Evolutionary conservation across 345 rosid genomes (phyloP), one percentile per base, ranked within the genome.

Genomic region (Noccaea caerulescens): DNA sequence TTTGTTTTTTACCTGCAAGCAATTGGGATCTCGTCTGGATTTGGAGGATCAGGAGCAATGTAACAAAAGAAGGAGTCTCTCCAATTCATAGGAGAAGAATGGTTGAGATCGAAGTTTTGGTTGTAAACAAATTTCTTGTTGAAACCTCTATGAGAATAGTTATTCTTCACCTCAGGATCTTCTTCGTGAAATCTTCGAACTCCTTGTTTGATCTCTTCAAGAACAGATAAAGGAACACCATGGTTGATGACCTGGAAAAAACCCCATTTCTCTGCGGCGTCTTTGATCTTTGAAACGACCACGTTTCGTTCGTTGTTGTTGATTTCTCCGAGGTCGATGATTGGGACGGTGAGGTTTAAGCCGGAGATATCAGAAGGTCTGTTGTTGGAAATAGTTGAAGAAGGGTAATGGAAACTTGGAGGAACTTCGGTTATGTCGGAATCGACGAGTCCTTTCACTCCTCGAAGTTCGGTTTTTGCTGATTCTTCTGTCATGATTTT

Each of bases 201-300:
- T 13, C 67, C 66, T 4, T 69, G n/a, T 56, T 63, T 69, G 47
- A 69, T 76, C 5, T 76, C 72, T 64, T 69, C 79, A 38, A 76
- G 79, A 76, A 76, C 54, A 8, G 25, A 27, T 37, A 36, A 39
- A 12, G 78, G 83, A 32, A 83, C 77, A 50, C 83, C 84, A 42
- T 86, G 87, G 11, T 82, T 84, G 7, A 79, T 72, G 67, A 84
- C 77, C 30, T 84, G 88, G 34, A 84, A 84, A 69, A 86, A 79
- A 0, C 84, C 82, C 77, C 78, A 73, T 0, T 46, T 68, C 72
- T 66, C 68, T 0, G 68, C 27, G 7, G 84, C 84, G 6, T 59
- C 51, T 63, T 51, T 66, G 50, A 83, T 72, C 66, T 66, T 50
- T 0, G 66, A 63, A 32, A 78, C 73, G 27, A 76, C 60, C 3